Percentiles rank a stretch among this genome's conserved stretches.
Evolutionary conservation across 1,284 basidiomycete genomes (phyloP).

Genomic region (Sutorius eximius): DNA sequence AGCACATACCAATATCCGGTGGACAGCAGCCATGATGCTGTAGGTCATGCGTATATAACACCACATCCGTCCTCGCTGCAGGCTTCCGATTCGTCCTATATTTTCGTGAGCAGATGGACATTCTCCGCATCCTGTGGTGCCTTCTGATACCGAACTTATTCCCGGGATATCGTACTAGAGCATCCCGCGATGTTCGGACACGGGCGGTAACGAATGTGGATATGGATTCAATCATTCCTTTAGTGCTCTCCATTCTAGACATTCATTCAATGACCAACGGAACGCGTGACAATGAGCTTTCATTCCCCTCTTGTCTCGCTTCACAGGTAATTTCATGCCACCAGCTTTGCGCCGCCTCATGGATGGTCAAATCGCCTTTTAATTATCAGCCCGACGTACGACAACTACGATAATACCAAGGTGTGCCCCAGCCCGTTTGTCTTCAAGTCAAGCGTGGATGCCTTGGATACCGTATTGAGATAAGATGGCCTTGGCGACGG

Average conservation of each 20-base stretch:
- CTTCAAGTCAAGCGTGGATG: slow-evolving; percentile 11
- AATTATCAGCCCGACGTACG: neutral
- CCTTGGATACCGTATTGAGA: slow-evolving; percentile 61
- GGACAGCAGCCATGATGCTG: neutral
- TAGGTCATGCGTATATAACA: neutral
- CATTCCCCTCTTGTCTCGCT: neutral
- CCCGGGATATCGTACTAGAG: neutral
- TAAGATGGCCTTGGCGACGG: slow-evolving; percentile 55
- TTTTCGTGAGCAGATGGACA: slow-evolving; percentile 7
- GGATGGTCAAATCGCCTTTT: slow-evolving; percentile 1
- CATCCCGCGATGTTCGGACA: slow-evolving; percentile 9
- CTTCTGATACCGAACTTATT: neutral
- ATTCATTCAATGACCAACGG: neutral
- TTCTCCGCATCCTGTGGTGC: slow-evolving; percentile 4
- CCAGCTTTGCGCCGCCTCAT: neutral
- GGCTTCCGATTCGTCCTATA: neutral
- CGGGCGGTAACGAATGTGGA: neutral
- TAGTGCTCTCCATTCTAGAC: neutral
- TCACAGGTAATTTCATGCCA: slow-evolving; percentile 3
- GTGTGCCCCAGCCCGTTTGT: neutral
- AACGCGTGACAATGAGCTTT: neutral
- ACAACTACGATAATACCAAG: slow-evolving; percentile 10
- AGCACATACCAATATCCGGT: neutral
- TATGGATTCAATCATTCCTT: neutral
- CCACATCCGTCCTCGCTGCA: neutral